Evolutionary conservation across 768 basidiomycete genomes (phyloP).

Genomic region (Rubroboletus pulcherrimus): DNA sequence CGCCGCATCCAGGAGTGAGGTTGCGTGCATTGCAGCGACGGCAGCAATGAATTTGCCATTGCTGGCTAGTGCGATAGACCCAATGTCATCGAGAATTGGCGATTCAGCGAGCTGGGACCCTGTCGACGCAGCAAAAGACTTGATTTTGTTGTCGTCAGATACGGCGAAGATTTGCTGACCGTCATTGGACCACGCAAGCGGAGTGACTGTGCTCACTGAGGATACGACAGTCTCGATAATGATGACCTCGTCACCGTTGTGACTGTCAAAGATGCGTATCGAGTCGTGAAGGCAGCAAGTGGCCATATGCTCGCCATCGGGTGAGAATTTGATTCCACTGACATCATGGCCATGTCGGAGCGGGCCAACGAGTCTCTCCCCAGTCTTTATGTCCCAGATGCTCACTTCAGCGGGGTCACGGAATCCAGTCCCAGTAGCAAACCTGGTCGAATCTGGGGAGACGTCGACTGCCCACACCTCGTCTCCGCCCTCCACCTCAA

Average conservation of each 20-base stretch:
- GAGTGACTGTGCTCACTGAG: neutral
- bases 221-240: neutral
- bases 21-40: neutral
- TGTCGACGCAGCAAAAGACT: neutral
- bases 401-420: no score
- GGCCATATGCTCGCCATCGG: neutral
- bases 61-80: neutral
- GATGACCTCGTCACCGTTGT: neutral
- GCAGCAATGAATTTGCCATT: neutral
- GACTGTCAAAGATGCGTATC: neutral
- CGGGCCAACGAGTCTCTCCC: no score
- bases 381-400: no score
- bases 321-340: neutral
- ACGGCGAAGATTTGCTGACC: neutral
- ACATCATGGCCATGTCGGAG: neutral
- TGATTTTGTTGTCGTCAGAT: neutral
- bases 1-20: neutral
- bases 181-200: neutral
- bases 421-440: no score
- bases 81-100: fast-evolving
- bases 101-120: neutral
- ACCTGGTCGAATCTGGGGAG: no score
- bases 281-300: neutral
- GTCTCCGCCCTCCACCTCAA: no score
- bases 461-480: no score